Evolutionary conservation across 768 basidiomycete species (phyloP).

Genomic region (Lactifluus subvellereus): DNA sequence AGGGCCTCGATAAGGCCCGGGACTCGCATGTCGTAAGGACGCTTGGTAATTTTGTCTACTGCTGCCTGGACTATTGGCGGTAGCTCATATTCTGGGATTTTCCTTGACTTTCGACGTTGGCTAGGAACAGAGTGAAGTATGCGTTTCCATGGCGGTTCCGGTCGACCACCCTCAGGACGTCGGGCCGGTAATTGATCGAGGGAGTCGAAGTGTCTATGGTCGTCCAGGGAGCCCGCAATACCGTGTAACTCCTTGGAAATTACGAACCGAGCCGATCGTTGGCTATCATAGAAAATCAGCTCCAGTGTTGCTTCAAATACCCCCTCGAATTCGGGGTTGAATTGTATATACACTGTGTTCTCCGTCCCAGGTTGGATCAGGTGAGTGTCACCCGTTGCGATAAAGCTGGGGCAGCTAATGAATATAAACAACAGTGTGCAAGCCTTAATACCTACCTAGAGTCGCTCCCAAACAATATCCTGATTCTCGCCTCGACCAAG

Average conservation of each 20-base stretch:
- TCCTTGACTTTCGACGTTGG: neutral
- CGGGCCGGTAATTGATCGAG: neutral
- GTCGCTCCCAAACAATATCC: neutral
- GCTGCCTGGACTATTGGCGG: conserved; percentile 6
- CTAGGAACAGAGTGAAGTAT: neutral
- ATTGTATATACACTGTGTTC: conserved; percentile 2
- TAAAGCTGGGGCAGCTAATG: conserved; percentile 6
- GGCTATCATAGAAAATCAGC: conserved; percentile 9
- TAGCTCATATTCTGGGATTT: conserved; percentile 7
- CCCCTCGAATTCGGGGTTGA: conserved; percentile 14
- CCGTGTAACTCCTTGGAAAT: neutral
- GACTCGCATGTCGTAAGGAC: neutral
- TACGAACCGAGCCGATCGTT: neutral
- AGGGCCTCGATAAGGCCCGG: neutral
- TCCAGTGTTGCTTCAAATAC: conserved; percentile 9
- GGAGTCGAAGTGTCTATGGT: neutral
- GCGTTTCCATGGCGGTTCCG: neutral
- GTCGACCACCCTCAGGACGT: neutral
- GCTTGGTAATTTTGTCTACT: neutral
- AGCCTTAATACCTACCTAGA: neutral
- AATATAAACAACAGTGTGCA: neutral
- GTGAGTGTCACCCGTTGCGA: neutral
- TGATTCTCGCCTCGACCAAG: conserved; percentile 15
- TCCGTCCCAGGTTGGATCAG: conserved; percentile 2
- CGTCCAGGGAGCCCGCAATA: conserved; percentile 11